phyloP scores from a whole-genome alignment of 177 flowering plant species.

The Telopea speciosissima region DNA sequence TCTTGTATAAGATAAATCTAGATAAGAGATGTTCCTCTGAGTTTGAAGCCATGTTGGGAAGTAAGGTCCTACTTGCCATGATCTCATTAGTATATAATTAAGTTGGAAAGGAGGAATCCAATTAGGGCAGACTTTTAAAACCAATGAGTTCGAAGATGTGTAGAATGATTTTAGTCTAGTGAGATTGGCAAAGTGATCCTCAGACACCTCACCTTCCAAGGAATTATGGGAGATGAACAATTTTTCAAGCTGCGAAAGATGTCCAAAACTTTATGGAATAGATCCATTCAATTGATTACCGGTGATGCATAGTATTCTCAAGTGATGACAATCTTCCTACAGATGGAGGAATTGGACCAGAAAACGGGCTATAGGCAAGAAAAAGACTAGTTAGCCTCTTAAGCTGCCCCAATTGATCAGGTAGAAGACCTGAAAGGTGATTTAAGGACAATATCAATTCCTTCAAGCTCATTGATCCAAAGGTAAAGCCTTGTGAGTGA shows the following conservation, averaged over 20 bases:
- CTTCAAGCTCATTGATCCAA: background rate
- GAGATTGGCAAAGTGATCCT: slow-evolving; percentile 21
- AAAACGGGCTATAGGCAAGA: too few relatives aligned
- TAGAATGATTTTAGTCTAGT: slow-evolving; percentile 4
- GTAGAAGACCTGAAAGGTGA: slow-evolving; percentile 4
- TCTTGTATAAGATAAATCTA: slow-evolving; percentile 13
- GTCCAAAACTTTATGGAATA: slow-evolving; percentile 17
- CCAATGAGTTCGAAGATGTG: slow-evolving; percentile 9
- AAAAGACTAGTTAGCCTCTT: background rate
- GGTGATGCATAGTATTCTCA: slow-evolving; percentile 4
- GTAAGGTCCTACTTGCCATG: slow-evolving; percentile 18
- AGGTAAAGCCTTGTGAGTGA: background rate
- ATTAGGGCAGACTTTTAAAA: slow-evolving; percentile 7
- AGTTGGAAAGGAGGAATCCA: slow-evolving; percentile 36
- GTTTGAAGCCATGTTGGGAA: slow-evolving; percentile 28
- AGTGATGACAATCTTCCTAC: slow-evolving; percentile 2
- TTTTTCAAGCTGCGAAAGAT: slow-evolving; percentile 1
- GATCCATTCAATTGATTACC: slow-evolving; percentile 16
- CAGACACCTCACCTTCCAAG: slow-evolving; percentile 18
- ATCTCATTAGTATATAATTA: background rate
- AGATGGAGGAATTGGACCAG: slow-evolving; percentile 7
- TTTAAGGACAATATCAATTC: background rate
- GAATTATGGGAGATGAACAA: slow-evolving; percentile 8
- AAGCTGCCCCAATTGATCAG: slow-evolving; percentile 8
- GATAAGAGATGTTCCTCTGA: slow-evolving; percentile 2